Percentiles rank a stretch among this genome's conserved stretches.
These are phyloP conservation scores for Verbascum thapsus DNA, from an alignment of 257 asterid species.

Conservation along the genomic window DNA sequence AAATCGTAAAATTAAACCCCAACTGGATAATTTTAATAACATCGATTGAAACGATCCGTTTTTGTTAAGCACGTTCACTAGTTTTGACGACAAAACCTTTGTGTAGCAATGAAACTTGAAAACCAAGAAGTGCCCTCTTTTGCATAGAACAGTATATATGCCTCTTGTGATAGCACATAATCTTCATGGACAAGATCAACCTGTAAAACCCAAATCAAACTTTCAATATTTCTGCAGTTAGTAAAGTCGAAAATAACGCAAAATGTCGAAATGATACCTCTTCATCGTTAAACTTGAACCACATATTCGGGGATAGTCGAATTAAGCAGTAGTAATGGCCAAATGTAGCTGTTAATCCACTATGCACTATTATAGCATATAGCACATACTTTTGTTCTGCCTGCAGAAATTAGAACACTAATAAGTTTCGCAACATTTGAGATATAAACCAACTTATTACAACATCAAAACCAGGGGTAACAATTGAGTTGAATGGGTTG, in stretches of 20 bases:
- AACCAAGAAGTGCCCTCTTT: conserved; percentile 74
- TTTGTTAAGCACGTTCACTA: too few species aligned
- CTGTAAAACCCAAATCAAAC: conserved; percentile 41
- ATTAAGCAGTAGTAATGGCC: conserved; percentile 89
- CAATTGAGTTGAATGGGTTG: too few species aligned
- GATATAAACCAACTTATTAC: conserved; percentile 9
- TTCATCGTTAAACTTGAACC: conserved; percentile 90
- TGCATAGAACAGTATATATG: conserved; percentile 83
- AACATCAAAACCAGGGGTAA: conserved; percentile 17
- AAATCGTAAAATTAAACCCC: too few species aligned
- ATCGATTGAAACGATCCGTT: too few species aligned
- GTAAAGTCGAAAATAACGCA: background rate
- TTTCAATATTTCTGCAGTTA: conserved; percentile 4
- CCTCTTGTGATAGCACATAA: conserved; percentile 75
- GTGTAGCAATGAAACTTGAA: conserved; percentile 57
- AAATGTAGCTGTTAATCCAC: conserved; percentile 65
- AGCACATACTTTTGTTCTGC: conserved; percentile 61
- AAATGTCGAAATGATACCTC: conserved; percentile 44
- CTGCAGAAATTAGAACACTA: conserved; percentile 44
- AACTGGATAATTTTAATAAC: too few species aligned
- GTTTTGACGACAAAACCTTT: conserved; percentile 40
- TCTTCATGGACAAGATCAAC: conserved; percentile 60
- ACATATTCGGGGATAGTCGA: conserved; percentile 57
- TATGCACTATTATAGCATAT: conserved; percentile 83
- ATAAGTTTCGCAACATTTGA: background rate